Evolutionary conservation across 148 eudicot genomes (phyloP).

Genomic region (Spergularia marina): DNA sequence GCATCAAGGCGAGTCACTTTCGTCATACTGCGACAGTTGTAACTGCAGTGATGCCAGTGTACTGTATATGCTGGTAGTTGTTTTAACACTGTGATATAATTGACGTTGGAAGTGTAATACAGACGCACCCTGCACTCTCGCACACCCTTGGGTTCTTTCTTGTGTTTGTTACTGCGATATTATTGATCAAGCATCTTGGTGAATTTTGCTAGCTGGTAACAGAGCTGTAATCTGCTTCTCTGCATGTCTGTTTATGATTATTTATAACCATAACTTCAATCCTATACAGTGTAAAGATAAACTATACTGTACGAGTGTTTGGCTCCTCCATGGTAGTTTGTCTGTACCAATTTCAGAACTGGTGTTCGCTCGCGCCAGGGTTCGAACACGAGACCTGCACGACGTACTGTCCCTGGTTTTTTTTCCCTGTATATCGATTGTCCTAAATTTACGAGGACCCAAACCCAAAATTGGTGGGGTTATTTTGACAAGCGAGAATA

Average conservation of each 20-base stretch:
- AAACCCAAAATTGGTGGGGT: neutral
- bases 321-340: neutral
- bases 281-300: no score
- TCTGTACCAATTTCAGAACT: neutral
- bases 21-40: neutral
- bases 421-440: neutral
- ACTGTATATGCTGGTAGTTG: neutral
- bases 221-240: no score
- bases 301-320: no score
- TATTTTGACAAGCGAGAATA: constrained; percentile 8
- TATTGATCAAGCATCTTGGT: neutral
- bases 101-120: neutral
- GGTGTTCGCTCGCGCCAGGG: constrained; percentile 11
- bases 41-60: neutral
- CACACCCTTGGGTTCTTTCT: constrained; percentile 2
- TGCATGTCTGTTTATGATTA: no score
- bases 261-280: no score
- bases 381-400: neutral
- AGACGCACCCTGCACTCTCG: neutral
- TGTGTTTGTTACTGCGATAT: neutral
- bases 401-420: neutral
- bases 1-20: constrained; percentile 4
- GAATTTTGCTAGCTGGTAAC: neutral
- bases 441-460: constrained; percentile 12
- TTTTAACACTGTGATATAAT: neutral